Conservation (phyloP, 192 early-diverging fungal species). For the Backusella liffmaniae region DNA sequence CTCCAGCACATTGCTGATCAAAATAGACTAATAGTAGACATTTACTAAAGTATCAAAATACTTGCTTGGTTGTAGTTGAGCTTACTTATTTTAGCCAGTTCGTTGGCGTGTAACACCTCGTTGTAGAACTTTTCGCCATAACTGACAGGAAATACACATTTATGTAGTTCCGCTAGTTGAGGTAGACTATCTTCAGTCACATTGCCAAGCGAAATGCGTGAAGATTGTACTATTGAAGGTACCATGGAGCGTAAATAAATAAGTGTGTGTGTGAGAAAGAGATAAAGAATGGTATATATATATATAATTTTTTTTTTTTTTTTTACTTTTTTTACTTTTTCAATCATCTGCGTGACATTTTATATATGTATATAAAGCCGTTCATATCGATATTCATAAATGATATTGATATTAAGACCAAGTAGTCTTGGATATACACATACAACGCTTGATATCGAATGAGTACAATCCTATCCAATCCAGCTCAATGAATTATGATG, state of each 20-base stretch:
- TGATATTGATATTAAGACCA: no score
- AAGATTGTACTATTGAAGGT: not conserved
- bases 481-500: no score
- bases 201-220: constrained; percentile 40
- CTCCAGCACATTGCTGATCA: constrained; percentile 70
- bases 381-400: no score
- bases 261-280: not conserved
- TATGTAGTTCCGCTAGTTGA: constrained; percentile 69
- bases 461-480: no score
- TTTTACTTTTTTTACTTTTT: not conserved
- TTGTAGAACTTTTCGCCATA: constrained; percentile 83
- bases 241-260: not conserved
- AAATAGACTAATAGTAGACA: constrained; percentile 22
- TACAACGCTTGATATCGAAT: no score
- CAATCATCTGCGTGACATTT: not conserved
- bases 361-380: not conserved
- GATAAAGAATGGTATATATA: not conserved
- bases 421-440: no score
- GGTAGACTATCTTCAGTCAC: constrained; percentile 59
- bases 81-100: constrained; percentile 48
- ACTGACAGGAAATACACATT: constrained; percentile 78
- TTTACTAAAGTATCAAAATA: not conserved
- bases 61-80: not conserved
- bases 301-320: not conserved
- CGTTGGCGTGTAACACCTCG: constrained; percentile 61